Percentiles rank a stretch among this genome's conserved stretches.
phyloP scores from a whole-genome alignment of 2,329 filamentous ascomycete genomes.

The Talaromyces sp. region DNA sequence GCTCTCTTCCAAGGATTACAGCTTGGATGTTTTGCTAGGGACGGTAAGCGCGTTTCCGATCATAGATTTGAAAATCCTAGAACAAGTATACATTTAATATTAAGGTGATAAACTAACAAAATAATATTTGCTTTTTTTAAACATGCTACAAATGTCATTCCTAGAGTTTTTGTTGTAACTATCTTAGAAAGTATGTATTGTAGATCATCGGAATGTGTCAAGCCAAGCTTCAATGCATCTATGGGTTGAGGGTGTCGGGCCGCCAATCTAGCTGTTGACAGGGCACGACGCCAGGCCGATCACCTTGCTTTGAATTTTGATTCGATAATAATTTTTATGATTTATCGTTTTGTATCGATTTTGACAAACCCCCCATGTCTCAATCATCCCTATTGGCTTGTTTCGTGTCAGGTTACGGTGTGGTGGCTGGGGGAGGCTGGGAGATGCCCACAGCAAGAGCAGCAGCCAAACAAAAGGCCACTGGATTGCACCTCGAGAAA shows the following conservation, averaged over 20 bases:
- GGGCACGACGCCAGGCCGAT: conserved; percentile 10
- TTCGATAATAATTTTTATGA: background rate
- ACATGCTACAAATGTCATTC: too few relatives aligned
- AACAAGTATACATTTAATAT: too few relatives aligned
- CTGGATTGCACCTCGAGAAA: conserved; percentile 13
- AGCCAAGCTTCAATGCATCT: conserved; percentile 10
- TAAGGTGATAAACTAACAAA: too few relatives aligned
- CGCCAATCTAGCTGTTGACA: conserved; percentile 13
- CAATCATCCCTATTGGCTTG: conserved; percentile 22
- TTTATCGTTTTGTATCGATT: conserved; percentile 16
- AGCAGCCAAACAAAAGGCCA: conserved; percentile 26
- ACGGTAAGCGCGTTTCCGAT: too few relatives aligned
- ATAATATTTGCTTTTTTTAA: too few relatives aligned
- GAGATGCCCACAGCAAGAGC: conserved; percentile 19
- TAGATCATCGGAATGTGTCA: background rate
- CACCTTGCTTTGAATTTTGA: conserved; percentile 4
- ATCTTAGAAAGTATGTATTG: background rate
- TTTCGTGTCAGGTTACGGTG: conserved; percentile 3
- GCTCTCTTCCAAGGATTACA: background rate
- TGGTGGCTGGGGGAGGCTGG: conserved; percentile 32
- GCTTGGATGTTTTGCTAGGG: background rate
- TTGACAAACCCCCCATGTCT: conserved; percentile 19
- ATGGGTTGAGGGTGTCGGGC: conserved; percentile 14
- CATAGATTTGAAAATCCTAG: too few relatives aligned
- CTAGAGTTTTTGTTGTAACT: too few relatives aligned